Conservation (phyloP, 2,329 filamentous ascomycete genomes). For the Hymenoscyphus infarciens region DNA sequence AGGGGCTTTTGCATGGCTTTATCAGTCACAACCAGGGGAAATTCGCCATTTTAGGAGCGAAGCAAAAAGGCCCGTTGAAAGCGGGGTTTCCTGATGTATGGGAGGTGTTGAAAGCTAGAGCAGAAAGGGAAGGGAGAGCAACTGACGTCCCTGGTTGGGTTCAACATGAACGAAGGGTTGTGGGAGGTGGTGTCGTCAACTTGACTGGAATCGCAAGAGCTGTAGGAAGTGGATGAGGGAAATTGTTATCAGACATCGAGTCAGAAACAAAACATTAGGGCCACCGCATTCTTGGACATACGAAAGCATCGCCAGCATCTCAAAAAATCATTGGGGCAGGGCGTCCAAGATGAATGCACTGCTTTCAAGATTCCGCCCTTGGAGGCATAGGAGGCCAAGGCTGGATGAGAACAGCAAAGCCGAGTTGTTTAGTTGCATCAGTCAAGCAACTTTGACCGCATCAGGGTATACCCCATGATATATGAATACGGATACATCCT, state of each 20-base stretch:
- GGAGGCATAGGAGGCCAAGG: background rate
- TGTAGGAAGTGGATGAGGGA: constrained; percentile 36
- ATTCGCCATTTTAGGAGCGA: constrained; percentile 79
- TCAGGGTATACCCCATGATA: background rate
- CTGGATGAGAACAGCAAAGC: background rate
- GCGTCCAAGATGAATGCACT: too few relatives aligned
- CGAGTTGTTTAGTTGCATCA: background rate
- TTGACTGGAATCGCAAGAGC: constrained; percentile 51
- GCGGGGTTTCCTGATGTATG: constrained; percentile 76
- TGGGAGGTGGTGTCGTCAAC: constrained; percentile 54
- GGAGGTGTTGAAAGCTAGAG: constrained; percentile 60
- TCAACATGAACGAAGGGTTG: constrained; percentile 38
- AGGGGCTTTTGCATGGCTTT: constrained; percentile 80
- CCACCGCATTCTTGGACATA: background rate
- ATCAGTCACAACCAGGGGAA: constrained; percentile 72
- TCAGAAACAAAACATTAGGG: background rate
- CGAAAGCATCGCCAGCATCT: background rate
- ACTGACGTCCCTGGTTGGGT: constrained; percentile 73
- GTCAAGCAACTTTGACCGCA: background rate
- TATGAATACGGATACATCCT: background rate
- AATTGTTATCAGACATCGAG: background rate
- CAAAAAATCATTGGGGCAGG: too few relatives aligned
- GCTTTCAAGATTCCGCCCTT: background rate
- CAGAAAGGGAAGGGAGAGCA: constrained; percentile 51
- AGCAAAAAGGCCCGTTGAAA: constrained; percentile 58